A percentile compares a stretch with the other conserved stretches of the same genome.
Evolutionary conservation across 805 yeast genomes (phyloP).

Genomic region (Candida sakaeoensis): DNA sequence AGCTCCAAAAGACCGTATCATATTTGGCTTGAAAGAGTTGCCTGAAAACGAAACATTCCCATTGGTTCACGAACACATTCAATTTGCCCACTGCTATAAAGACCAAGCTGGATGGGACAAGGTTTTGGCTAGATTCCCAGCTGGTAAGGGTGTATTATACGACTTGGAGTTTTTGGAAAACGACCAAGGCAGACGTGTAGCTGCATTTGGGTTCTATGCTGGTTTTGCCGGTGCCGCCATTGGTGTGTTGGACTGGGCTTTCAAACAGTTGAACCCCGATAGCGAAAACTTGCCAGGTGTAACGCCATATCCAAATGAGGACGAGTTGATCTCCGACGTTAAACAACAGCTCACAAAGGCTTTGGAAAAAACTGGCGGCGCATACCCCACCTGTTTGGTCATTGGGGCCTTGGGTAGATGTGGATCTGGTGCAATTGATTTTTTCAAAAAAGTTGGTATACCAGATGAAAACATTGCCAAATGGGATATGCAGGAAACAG

Average conservation of each 20-base stretch:
- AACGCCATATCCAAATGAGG: constrained; percentile 78
- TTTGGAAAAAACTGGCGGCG: constrained; percentile 52
- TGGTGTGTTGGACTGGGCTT: constrained; percentile 92
- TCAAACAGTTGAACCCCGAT: constrained; percentile 73
- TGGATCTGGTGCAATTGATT: constrained; percentile 93
- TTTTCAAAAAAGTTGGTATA: constrained; percentile 77
- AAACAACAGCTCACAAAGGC: constrained; percentile 56
- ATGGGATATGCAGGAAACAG: constrained; percentile 98
- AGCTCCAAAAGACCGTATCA: constrained; percentile 88
- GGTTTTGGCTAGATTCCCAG: constrained; percentile 83
- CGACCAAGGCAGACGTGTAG: constrained; percentile 96
- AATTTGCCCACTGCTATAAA: constrained; percentile 98
- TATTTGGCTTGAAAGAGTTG: constrained; percentile 91
- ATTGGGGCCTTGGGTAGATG: constrained; percentile 99
- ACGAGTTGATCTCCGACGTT: constrained; percentile 68
- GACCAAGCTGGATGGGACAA: constrained; percentile 97
- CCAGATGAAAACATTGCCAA: constrained; percentile 79
- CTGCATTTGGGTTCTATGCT: constrained; percentile 99
- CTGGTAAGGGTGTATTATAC: constrained; percentile 85
- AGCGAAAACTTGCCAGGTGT: constrained; percentile 73
- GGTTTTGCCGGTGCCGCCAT: constrained; percentile 99
- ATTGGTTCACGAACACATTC: constrained; percentile 91
- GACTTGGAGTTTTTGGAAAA: constrained; percentile 94
- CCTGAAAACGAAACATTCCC: constrained; percentile 91
- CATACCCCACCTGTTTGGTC: constrained; percentile 73